Evolutionary conservation across 2,329 filamentous ascomycete genomes (phyloP), one percentile per base, ranked within the genome.

Genomic region (Cladobotryum protrusum): DNA sequence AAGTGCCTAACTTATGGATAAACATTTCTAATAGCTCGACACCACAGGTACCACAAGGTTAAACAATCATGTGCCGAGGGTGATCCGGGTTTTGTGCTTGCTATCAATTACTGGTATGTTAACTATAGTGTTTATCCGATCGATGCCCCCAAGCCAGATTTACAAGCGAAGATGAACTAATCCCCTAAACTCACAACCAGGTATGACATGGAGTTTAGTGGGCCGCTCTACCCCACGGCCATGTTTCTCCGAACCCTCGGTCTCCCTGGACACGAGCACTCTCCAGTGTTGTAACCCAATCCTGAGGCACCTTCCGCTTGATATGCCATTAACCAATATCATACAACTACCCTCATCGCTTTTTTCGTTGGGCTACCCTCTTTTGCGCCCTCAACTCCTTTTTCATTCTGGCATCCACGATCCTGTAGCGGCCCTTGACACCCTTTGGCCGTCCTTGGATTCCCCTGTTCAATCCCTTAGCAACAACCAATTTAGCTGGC

Each of bases 391-490:
- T 76, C 48, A 93, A 79, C 75, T 97, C 93, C 83, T 96, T 97
- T 82, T 96, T 96, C 83, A 96, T 82, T 59, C 93, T 80, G 13
- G 88, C 75, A 72, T 97, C 92, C 48, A 99, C 92, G 77, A 99
- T 95, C 77, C 95, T 95, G 69, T 99, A 99, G 58, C 89, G 85
- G 35, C 92, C 92, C 80, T 96, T 96, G 19, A 96, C 89, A 52
- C 92, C 93, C 67, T 83, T 86, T 3, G 93, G 93, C 59, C 92
- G 78, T 17, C 91, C 92, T 65, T 87, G 82, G 63, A 95, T 83
- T 62, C 89, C 92, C 59, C 83, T 85, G 69, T 97, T 96, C 45
- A 80, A 72, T 53, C 92, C 92, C 54, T 78, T 82, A 14, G 93
- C 93, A 54, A 96, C 91, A 33, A 99, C 89, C 41, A 99, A 79